Evolutionary conservation across 2,329 filamentous ascomycete species (phyloP), one percentile per base, ranked within the genome.

Genomic region (Cordyceps farinosa): DNA sequence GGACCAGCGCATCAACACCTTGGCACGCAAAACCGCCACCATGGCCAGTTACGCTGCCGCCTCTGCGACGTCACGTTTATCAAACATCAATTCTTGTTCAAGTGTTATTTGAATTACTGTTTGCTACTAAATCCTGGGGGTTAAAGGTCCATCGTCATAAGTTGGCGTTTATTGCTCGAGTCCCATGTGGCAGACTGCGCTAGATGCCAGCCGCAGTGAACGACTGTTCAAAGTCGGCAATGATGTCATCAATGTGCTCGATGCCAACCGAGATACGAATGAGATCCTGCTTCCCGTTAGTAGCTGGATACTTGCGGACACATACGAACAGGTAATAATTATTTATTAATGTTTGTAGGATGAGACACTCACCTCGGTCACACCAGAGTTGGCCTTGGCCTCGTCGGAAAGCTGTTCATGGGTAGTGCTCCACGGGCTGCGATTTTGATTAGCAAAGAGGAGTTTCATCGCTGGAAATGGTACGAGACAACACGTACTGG

Each of bases 181-280:
- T 15, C n/a, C 34, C 11, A 8, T 30, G 6, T 54, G 5, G 34
- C 51, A 51, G 8, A 51, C 48, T 51, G 15, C 29, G 29, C 42
- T 58, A 58, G 13, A 61, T 61, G 13, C 59, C 59, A 5, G 84
- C 83, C 32, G 84, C 82, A 73, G 86, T 84, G 77, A 97, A 96
- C 0, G 91, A 90, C 81, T 97, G 93, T 76, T 94, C 89, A 74
- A 98, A 97, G 78, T 98, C 94, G 70, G 88, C 90, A 72, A 97
- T 95, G 71, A 98, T 97, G 73, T 98, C 94, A 79, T 97, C 93
- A 74, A 98, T 96, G 76, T 97, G 92, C 80, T 98, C 94, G 1
- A 90, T 96, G 59, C 94, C 94, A 64, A 97, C 93, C 0, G 93
- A 97, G 72, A 98, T 95, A 66, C 94, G 90, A 76, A 98, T 97